These are phyloP conservation scores for Cercospora sp. DNA, from an alignment of 2,329 filamentous ascomycete species.

Conservation along the genomic window DNA sequence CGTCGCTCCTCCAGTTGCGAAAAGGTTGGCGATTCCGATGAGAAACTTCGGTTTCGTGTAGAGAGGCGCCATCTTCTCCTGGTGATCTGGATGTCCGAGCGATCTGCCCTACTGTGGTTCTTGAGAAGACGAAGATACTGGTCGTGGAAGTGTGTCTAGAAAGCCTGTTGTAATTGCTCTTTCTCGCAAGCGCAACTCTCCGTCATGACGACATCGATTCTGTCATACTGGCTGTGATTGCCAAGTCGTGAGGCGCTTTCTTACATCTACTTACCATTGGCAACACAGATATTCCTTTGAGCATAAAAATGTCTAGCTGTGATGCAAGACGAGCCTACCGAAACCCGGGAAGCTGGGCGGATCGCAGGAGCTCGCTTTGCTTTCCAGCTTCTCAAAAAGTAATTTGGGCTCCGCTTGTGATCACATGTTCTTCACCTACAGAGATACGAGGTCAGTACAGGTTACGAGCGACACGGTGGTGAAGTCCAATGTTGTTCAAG, in stretches of 20 bases:
- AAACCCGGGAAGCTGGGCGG: neutral
- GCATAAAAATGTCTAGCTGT: neutral
- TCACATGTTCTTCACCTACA: neutral
- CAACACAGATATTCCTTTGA: neutral
- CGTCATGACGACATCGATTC: conserved; percentile 13
- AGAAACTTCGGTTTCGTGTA: conserved; percentile 9
- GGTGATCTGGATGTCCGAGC: neutral
- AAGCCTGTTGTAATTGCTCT: neutral
- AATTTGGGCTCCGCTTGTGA: neutral
- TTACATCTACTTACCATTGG: too few species aligned
- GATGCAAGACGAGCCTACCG: neutral
- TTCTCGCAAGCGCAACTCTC: neutral
- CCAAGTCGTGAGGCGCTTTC: neutral
- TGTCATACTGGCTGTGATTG: neutral
- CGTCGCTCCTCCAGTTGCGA: conserved; percentile 23
- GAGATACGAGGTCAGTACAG: neutral
- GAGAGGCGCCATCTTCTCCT: neutral
- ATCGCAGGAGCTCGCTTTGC: neutral
- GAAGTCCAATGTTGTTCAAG: neutral
- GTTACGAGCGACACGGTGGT: neutral
- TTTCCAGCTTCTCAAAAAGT: too few species aligned
- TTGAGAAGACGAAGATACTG: neutral
- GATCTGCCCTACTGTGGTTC: too few species aligned
- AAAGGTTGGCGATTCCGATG: conserved; percentile 18
- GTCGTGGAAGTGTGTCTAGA: neutral